Base-by-base conservation (phyloP, 495 filamentous ascomycete species). In the Lasiosphaeriaceae sp. region DNA sequence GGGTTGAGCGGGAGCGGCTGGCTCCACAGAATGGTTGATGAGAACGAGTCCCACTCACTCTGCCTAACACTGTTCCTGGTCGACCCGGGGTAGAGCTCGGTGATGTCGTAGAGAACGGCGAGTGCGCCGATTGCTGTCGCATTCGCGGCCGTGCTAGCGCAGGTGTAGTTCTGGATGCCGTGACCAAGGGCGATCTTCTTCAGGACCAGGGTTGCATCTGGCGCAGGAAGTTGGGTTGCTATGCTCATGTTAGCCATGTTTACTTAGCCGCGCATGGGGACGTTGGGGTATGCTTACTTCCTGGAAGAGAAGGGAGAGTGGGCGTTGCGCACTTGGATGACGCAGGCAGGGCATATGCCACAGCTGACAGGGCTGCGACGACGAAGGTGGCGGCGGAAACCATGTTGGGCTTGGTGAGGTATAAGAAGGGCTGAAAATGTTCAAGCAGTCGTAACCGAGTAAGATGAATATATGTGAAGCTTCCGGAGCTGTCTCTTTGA, bases 111-210 rank as follows among this genome's bases (percentile, higher is more conserved):
- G 35, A 90, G 80, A 3, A 82, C 83, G 12, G 89, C 89, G 17
- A 84, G 71, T 23, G 88, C 88, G 22, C 88, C 88, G 37, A 70
- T 66, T 23, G 80, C 67, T 1, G 60, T 55, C 3, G 80, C 70
- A 14, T 59, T 44, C 17, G 64, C 55, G 2, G 58, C 48, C 16
- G 50, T 20, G 7, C 39, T 17, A 14, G 62, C 52, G 67, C 88
- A 92, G 23, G 82, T 87, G 75, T 92, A 92, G 75, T 92, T 92
- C 63, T 92, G 88, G 58, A 86, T 84, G 52, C 88, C 88, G 31
- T 84, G 84, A 60, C 87, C 88, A 52, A 90, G 56, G 52, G 79
- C 82, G 60, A 90, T 77, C 66, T 82, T 80, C 68, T 83, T 80
- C 53, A 90, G 76, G 12, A 65, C 70, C 35, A 83, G 58, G 52